Base-by-base conservation (phyloP, 1,284 basidiomycete species). In the Naganishia cerealis region DNA sequence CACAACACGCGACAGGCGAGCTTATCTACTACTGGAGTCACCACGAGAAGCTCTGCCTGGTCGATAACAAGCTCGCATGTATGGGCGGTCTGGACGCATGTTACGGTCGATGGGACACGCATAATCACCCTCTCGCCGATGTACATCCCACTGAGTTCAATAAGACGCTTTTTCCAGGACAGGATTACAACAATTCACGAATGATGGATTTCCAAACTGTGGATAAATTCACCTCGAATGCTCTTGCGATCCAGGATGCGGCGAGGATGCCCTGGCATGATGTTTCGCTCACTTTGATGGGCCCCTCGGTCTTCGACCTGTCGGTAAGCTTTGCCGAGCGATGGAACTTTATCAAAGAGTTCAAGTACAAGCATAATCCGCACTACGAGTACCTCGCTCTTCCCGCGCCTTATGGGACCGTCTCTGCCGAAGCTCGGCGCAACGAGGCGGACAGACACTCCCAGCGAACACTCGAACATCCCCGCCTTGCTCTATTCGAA, bases 41-140 rank as follows among this genome's bases (percentile, higher is more conserved):
- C 71, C 81, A 83, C 72, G 81, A 82, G 72, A 83, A 84, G 73
- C 75, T 83, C 7, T 82, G 82, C 55, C 72, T 92, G 13, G 89
- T 96, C 12, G 93, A 96, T 80, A 92, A 94, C 77, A 88, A 89
- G 75, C 84, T 83, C 54, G 91, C 89, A 1, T 76, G 73, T 69
- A 40, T 86, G 67, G 91, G 93, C 33, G 92, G 92, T 26, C 85
- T 95, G 21, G 93, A 96, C 76, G 84, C 94, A 21, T 96, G 93
- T 81, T 94, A 93, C 74, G 94, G 94, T 7, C 88, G 94, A 40
- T 98, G 94, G 93, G 94, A 97, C 79, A 92, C 89, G 0, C 86
- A 89, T 73, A 88, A 78, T 67, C 78, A 83, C 75, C 91, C 92
- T 1, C 84, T 95, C 43, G 89, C 93, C 4, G 94, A 97, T 76